phyloP scores from a whole-genome alignment of 768 basidiomycete genomes.

The Amyloporia xantha region DNA sequence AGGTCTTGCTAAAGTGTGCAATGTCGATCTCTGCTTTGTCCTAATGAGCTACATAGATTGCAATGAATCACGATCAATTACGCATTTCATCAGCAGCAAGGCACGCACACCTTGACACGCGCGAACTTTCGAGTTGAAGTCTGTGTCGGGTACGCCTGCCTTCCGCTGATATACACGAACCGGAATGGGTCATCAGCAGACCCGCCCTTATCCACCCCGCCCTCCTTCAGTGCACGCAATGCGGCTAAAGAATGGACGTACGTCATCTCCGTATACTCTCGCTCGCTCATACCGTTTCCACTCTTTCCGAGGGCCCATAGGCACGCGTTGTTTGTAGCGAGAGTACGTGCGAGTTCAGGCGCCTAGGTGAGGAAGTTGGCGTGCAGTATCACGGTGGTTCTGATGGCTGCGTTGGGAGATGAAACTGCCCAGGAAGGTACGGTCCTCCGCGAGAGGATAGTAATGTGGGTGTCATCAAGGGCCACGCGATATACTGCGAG shows the following conservation, averaged over 20 bases:
- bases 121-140: conserved; percentile 26
- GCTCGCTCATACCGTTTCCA: conserved; percentile 23
- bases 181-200: conserved; percentile 23
- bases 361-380: conserved; percentile 29
- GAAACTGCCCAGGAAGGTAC: conserved; percentile 27
- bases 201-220: conserved; percentile 18
- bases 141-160: conserved; percentile 24
- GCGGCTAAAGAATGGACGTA: conserved; percentile 29
- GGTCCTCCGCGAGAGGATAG: conserved; percentile 28
- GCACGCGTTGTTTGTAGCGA: conserved; percentile 30
- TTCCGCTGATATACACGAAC: conserved; percentile 33
- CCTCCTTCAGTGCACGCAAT: conserved; percentile 24
- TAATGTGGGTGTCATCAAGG: conserved; percentile 24
- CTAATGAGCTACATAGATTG: conserved; percentile 13
- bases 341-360: conserved; percentile 20
- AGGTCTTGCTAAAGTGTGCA: conserved; percentile 15
- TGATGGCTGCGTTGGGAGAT: conserved; percentile 21
- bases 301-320: conserved; percentile 31
- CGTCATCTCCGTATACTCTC: conserved; percentile 28
- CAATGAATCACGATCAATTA: neutral
- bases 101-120: conserved; percentile 29
- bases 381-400: conserved; percentile 27
- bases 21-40: conserved; percentile 27
- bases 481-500: conserved; percentile 30
- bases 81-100: neutral